phyloP scores from a whole-genome alignment of 2,329 filamentous ascomycete genomes.

The Biscogniauxia mediterranea region DNA sequence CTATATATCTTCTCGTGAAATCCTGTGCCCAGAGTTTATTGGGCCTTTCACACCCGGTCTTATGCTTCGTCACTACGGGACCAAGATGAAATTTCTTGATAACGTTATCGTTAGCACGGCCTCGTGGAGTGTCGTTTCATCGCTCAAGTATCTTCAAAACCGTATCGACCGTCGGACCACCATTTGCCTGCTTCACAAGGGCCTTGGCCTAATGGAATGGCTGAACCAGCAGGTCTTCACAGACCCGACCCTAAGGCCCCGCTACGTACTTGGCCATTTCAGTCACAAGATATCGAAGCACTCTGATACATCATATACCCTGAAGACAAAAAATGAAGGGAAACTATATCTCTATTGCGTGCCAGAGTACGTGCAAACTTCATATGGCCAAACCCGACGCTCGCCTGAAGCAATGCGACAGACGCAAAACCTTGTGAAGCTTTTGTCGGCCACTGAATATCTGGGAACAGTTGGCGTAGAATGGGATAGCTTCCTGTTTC shows the following conservation, averaged over 20 bases:
- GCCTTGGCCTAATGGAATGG: slow-evolving; percentile 79
- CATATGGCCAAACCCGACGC: slow-evolving; percentile 14
- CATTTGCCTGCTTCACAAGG: slow-evolving; percentile 75
- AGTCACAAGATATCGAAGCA: slow-evolving; percentile 36
- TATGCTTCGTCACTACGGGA: not conserved
- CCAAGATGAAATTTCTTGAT: slow-evolving; percentile 14
- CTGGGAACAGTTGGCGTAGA: slow-evolving; percentile 60
- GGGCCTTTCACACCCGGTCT: not conserved
- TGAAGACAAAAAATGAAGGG: slow-evolving; percentile 41
- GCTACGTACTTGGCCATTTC: slow-evolving; percentile 70
- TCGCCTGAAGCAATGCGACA: slow-evolving; percentile 24
- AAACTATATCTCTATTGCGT: slow-evolving; percentile 16
- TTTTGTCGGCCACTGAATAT: slow-evolving; percentile 59
- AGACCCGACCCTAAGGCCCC: slow-evolving; percentile 62
- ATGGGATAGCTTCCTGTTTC: slow-evolving; percentile 61
- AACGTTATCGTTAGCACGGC: slow-evolving; percentile 28
- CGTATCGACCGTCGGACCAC: slow-evolving; percentile 59
- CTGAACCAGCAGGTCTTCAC: slow-evolving; percentile 71
- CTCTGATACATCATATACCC: slow-evolving; percentile 24
- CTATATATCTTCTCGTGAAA: slow-evolving; percentile 21
- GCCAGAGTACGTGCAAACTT: slow-evolving; percentile 8
- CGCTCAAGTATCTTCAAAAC: slow-evolving; percentile 20
- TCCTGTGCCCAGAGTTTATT: slow-evolving; percentile 26
- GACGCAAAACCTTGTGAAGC: slow-evolving; percentile 58
- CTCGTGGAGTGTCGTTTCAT: slow-evolving; percentile 13